Conservation (phyloP, 768 basidiomycete species). For the Phylloporus sp. region DNA sequence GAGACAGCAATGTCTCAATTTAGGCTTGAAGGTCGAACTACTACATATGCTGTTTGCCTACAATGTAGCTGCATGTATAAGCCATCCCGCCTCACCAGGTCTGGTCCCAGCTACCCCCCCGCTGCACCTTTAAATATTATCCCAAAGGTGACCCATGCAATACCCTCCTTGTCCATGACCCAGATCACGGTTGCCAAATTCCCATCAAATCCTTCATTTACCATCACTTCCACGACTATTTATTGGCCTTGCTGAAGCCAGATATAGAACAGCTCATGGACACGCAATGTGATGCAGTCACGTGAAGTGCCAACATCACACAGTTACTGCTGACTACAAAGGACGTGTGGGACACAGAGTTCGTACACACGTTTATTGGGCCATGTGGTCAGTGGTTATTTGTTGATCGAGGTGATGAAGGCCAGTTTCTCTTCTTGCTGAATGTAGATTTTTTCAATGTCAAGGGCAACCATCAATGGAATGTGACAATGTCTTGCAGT, state of each 20-base stretch:
- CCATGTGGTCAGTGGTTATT: slow-evolving; percentile 16
- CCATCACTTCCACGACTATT: slow-evolving; percentile 3
- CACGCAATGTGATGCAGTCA: background rate
- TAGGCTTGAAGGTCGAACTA: background rate
- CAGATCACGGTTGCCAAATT: background rate
- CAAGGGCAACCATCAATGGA: slow-evolving; percentile 21
- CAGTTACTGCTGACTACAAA: background rate
- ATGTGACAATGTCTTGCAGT: slow-evolving; percentile 27
- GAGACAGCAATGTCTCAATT: background rate
- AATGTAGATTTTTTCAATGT: slow-evolving; percentile 30
- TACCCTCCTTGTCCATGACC: background rate
- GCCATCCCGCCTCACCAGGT: background rate
- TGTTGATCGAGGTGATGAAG: slow-evolving; percentile 9
- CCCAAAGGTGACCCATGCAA: background rate
- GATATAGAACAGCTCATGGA: slow-evolving; percentile 11
- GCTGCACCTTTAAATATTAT: slow-evolving; percentile 2
- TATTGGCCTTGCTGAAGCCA: background rate
- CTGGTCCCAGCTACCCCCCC: background rate
- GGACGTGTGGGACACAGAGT: slow-evolving; percentile 4
- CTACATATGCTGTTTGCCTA: background rate
- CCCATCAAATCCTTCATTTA: slow-evolving; percentile 2
- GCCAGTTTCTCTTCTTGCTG: slow-evolving; percentile 19
- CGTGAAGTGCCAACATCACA: background rate
- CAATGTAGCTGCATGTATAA: background rate
- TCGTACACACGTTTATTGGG: slow-evolving; percentile 1